Percentiles rank a stretch among this genome's conserved stretches.
Evolutionary conservation across 148 eudicot species (phyloP).

Genomic region (Rhododendron mucronatum): DNA sequence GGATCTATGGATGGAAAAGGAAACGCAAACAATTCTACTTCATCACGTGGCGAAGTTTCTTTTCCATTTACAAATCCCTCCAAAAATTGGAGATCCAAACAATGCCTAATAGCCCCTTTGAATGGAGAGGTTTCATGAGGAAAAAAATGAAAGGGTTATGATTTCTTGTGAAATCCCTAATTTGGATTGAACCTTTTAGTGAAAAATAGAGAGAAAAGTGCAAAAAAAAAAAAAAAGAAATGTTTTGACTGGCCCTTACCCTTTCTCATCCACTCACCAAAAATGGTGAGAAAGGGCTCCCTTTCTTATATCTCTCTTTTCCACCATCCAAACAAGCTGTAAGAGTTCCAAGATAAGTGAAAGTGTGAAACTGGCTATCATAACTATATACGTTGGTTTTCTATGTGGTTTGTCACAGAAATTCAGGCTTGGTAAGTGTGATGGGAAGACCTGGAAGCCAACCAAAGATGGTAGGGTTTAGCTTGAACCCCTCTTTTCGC

Average conservation of each 20-base stretch:
- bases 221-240: no score
- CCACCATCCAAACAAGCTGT: no score
- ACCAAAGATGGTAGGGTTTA: not conserved
- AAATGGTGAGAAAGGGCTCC: no score
- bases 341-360: not conserved
- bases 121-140: no score
- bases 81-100: not conserved
- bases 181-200: no score
- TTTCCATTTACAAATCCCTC: not conserved
- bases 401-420: constrained; percentile 1
- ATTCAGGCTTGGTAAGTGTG: constrained; percentile 1
- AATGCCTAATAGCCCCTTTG: not conserved
- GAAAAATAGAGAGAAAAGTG: no score
- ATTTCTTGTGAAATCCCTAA: no score
- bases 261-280: no score
- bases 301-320: no score
- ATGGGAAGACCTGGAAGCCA: not conserved
- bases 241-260: no score
- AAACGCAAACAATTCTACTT: not conserved
- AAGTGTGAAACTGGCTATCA: not conserved
- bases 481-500: not conserved
- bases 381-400: not conserved
- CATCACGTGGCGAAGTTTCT: not conserved
- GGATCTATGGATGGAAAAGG: not conserved
- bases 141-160: no score